These are phyloP conservation scores for Podaxis sp. DNA, from an alignment of 768 basidiomycete species.

Conservation along the genomic window DNA sequence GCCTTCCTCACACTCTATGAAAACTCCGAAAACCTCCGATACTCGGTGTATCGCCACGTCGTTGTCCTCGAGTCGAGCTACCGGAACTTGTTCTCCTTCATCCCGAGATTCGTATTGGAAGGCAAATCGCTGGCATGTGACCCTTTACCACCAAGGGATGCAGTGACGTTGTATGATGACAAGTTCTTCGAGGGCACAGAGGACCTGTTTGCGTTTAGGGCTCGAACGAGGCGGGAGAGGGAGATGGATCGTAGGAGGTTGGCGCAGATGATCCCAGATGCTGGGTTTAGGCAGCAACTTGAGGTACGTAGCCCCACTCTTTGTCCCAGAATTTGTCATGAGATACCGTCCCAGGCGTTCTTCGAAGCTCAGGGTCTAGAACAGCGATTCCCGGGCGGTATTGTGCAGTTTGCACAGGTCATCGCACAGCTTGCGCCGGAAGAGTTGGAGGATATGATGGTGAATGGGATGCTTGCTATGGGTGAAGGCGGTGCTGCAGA, in stretches of 20 bases:
- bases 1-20: conserved; percentile 41
- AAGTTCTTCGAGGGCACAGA: conserved; percentile 73
- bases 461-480: conserved; percentile 37
- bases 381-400: conserved; percentile 61
- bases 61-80: conserved; percentile 65
- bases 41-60: conserved; percentile 72
- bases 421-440: conserved; percentile 56
- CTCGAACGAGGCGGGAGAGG: conserved; percentile 38
- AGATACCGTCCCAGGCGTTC: conserved; percentile 35
- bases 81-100: conserved; percentile 64
- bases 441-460: conserved; percentile 59
- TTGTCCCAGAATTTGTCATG: neutral
- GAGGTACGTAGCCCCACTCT: conserved; percentile 34
- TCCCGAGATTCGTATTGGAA: conserved; percentile 57
- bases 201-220: conserved; percentile 42
- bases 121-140: conserved; percentile 74
- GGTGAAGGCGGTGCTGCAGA: conserved; percentile 30
- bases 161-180: conserved; percentile 62
- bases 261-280: conserved; percentile 59
- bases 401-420: conserved; percentile 62
- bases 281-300: conserved; percentile 54
- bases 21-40: conserved; percentile 34
- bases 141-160: conserved; percentile 74
- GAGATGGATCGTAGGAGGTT: conserved; percentile 51
- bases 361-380: conserved; percentile 58